These are phyloP conservation scores for Leishmania martiniquensis DNA, from an alignment of 208 protist genomes.

Conservation along the genomic window DNA sequence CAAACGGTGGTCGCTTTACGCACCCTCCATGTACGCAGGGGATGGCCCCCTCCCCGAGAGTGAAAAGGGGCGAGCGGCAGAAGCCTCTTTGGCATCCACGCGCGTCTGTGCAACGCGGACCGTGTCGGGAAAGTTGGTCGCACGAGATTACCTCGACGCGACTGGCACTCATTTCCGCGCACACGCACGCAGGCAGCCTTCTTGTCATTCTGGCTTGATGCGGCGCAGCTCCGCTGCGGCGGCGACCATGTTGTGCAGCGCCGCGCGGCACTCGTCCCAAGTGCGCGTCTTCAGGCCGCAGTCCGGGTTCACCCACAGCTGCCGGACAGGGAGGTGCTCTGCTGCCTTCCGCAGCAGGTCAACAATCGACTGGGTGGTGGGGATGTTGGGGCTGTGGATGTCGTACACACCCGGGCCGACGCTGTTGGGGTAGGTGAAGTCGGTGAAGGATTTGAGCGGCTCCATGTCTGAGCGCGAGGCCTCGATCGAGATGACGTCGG, in stretches of 20 bases:
- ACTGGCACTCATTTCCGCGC: background rate
- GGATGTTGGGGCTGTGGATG: slow-evolving; percentile 89
- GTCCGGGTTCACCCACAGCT: slow-evolving; percentile 90
- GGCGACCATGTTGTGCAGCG: slow-evolving; percentile 59
- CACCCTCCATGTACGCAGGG: background rate
- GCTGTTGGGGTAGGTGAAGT: slow-evolving; percentile 76
- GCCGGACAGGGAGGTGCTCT: slow-evolving; percentile 39
- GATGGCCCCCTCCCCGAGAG: too few species aligned
- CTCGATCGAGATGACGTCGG: slow-evolving; percentile 91
- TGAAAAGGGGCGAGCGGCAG: background rate
- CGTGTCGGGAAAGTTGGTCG: background rate
- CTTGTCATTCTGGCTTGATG: slow-evolving; percentile 24
- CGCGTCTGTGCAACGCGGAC: too few species aligned
- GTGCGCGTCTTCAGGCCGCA: slow-evolving; percentile 89
- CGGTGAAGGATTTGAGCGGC: slow-evolving; percentile 67
- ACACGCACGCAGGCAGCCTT: background rate
- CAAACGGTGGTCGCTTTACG: background rate
- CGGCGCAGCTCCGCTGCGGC: slow-evolving; percentile 44
- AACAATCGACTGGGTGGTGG: slow-evolving; percentile 71
- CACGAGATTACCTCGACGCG: slow-evolving; percentile 1
- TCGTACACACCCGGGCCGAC: slow-evolving; percentile 92
- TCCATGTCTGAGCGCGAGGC: slow-evolving; percentile 82
- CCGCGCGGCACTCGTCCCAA: slow-evolving; percentile 44
- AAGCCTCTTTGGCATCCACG: background rate
- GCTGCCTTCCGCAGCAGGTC: slow-evolving; percentile 58